Evolutionary conservation across 768 basidiomycete genomes (phyloP).

Genomic region (Chalciporus sphaerocephalus): DNA sequence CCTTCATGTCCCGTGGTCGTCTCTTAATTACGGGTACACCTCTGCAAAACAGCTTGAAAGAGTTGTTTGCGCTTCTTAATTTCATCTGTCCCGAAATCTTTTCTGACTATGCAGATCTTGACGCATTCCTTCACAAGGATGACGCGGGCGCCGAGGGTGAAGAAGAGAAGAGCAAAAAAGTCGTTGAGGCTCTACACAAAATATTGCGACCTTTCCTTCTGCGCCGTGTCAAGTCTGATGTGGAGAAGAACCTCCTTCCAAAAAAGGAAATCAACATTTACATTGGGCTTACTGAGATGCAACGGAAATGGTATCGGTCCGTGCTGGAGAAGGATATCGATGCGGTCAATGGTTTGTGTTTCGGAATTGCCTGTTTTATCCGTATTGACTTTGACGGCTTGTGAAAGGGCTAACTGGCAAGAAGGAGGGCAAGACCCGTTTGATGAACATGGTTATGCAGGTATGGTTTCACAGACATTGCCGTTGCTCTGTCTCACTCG

Average conservation of each 20-base stretch:
- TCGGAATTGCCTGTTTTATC: not conserved
- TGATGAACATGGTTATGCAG: slow-evolving; percentile 99
- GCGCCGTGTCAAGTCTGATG: slow-evolving; percentile 91
- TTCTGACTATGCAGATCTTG: slow-evolving; percentile 85
- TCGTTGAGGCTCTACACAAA: slow-evolving; percentile 96
- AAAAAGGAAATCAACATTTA: slow-evolving; percentile 99
- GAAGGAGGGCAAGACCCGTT: slow-evolving; percentile 95
- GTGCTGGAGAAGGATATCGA: slow-evolving; percentile 98
- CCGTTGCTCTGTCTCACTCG: not conserved
- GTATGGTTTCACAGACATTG: slow-evolving; percentile 31
- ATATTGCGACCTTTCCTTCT: slow-evolving; percentile 93
- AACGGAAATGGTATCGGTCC: slow-evolving; percentile 95
- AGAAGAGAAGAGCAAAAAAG: slow-evolving; percentile 83
- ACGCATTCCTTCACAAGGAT: slow-evolving; percentile 91
- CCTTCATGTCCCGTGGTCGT: slow-evolving; percentile 84
- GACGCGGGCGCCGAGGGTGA: slow-evolving; percentile 61
- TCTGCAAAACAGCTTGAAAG: slow-evolving; percentile 94
- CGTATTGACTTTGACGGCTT: not conserved
- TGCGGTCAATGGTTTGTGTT: slow-evolving; percentile 80
- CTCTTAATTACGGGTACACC: slow-evolving; percentile 96
- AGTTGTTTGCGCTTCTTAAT: slow-evolving; percentile 86
- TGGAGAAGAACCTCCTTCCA: slow-evolving; percentile 92
- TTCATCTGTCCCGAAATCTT: slow-evolving; percentile 98
- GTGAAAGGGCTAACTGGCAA: slow-evolving; percentile 81
- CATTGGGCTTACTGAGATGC: slow-evolving; percentile 95